Conservation (phyloP, 2,329 filamentous ascomycete genomes). For the Septoria petroselini region DNA sequence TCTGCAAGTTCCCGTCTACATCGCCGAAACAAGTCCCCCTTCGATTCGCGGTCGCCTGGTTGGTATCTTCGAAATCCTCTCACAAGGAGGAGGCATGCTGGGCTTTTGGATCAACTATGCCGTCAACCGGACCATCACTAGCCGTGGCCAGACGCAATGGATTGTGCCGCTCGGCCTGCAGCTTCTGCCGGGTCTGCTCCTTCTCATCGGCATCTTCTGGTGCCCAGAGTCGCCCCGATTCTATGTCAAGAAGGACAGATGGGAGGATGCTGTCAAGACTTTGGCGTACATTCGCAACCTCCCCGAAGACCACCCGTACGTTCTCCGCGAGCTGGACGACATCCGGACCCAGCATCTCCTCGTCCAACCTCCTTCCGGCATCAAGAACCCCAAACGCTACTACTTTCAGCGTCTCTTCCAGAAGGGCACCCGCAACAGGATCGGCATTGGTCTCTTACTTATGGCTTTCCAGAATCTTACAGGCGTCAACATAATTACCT, state of each 20-base stretch:
- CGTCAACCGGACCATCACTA: conserved; percentile 45
- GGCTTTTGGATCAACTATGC: conserved; percentile 47
- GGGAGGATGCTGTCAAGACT: conserved; percentile 43
- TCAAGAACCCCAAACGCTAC: conserved; percentile 20
- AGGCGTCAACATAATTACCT: conserved; percentile 39
- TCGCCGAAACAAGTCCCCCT: conserved; percentile 52
- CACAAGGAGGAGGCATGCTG: conserved; percentile 58
- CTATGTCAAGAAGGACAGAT: conserved; percentile 31
- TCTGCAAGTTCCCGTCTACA: conserved; percentile 41
- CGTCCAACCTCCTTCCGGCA: conserved; percentile 26
- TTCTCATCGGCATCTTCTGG: conserved; percentile 40
- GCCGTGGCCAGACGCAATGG: conserved; percentile 55
- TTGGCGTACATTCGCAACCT: conserved; percentile 48
- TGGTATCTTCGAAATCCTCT: conserved; percentile 65
- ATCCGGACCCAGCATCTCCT: conserved; percentile 55
- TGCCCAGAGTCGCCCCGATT: conserved; percentile 60
- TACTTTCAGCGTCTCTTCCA: conserved; percentile 45
- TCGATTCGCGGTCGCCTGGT: conserved; percentile 63
- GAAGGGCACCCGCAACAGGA: conserved; percentile 41
- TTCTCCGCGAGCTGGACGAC: conserved; percentile 51
- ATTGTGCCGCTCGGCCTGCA: conserved; percentile 57
- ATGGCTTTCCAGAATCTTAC: conserved; percentile 42
- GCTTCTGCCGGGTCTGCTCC: conserved; percentile 42
- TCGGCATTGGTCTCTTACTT: conserved; percentile 40
- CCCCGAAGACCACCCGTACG: conserved; percentile 41